phyloP scores from a whole-genome alignment of 1,284 basidiomycete species.

The Cutaneotrichosporon sp. region DNA sequence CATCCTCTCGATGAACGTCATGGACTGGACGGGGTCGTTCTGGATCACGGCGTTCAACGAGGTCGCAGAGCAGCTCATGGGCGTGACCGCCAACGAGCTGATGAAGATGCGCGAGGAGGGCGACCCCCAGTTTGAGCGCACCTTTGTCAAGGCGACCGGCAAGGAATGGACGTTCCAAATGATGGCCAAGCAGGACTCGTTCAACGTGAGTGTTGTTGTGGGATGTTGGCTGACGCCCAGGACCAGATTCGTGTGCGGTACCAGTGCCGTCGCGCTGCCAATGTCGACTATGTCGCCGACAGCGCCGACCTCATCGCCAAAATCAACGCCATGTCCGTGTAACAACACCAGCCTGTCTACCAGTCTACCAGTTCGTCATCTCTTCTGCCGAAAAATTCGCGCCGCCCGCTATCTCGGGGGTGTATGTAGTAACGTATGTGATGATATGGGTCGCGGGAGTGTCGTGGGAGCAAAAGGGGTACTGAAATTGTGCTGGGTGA shows the following conservation, averaged over 20 bases:
- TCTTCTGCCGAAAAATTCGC: too few relatives aligned
- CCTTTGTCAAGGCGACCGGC: slow-evolving; percentile 64
- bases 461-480: too few relatives aligned
- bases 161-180: slow-evolving; percentile 77
- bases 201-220: slow-evolving; percentile 58
- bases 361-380: too few relatives aligned
- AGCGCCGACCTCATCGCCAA: slow-evolving; percentile 57
- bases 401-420: too few relatives aligned
- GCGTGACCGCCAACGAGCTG: slow-evolving; percentile 74
- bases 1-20: slow-evolving; percentile 78
- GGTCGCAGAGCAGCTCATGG: slow-evolving; percentile 70
- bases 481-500: too few relatives aligned
- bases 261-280: slow-evolving; percentile 63
- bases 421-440: too few relatives aligned
- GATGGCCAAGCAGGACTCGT: slow-evolving; percentile 81
- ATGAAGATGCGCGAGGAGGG: slow-evolving; percentile 65
- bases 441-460: too few relatives aligned
- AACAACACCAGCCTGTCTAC: background rate
- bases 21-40: slow-evolving; percentile 79
- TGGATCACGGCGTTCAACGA: slow-evolving; percentile 98
- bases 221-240: slow-evolving; percentile 47
- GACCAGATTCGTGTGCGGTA: slow-evolving; percentile 74
- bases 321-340: slow-evolving; percentile 40
- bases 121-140: slow-evolving; percentile 59
- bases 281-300: slow-evolving; percentile 70